Base-by-base conservation (phyloP, 495 filamentous ascomycete genomes). In the Platismatia glauca region DNA sequence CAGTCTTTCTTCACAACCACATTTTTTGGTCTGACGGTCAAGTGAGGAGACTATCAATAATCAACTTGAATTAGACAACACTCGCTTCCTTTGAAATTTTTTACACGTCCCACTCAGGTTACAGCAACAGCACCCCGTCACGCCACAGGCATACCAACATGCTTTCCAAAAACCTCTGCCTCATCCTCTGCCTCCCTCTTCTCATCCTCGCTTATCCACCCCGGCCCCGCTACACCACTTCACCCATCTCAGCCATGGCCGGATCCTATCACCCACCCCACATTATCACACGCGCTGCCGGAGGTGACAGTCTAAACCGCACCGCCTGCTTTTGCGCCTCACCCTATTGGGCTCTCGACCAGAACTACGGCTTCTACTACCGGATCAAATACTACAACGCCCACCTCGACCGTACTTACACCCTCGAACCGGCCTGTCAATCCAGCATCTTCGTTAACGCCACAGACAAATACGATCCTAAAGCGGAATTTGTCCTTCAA, bases 251-350 rank as follows among this genome's bases (percentile, higher is more conserved):
- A 29, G 3, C 20, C 11, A 18, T 31, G 24, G n/a, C n/a, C 56
- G 27, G 6, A 9, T 41, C 56, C 38, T 2, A 24, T 22, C 8
- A 43, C 22, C 6, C 55, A 31, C 27, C 27, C 0, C n/a, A 6
- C n/a, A 22, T 20, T 0, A 15, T 7, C 48, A 52, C 33, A 11
- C 8, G 2, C 27, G 50, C 29, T 24, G 20, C 34, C 3, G 33
- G 16, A 24, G 58, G 58, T 13, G 58, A 60, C 43, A 60, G 43
- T 33, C 43, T 60, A 3, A 52, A 34, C 58, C 33, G 43, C 39
- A 60, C 58, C 33, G 39, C 8, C 43, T 60, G 58, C 58, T 60
- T 34, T 44, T 60, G 58, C 22, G 41, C 58, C 18, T 60, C 58
- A 4, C 41, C 3, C 11, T 8, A 24, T 1, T 52, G 58, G 43